Base-by-base conservation (phyloP, 129 eudicot genomes). In the Flaveria bidentis region DNA sequence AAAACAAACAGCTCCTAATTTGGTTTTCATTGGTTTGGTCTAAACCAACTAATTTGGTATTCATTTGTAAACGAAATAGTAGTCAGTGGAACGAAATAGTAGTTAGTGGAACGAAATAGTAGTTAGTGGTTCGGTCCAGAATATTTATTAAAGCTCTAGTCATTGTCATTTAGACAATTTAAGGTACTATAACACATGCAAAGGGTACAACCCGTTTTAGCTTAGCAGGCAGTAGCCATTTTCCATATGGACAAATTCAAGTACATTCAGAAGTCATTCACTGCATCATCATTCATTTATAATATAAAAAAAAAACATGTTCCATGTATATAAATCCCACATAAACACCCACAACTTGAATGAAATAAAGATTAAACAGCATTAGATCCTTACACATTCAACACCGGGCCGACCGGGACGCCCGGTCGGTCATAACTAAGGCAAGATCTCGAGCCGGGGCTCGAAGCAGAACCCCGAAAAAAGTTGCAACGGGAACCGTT, bases 381-480 rank as follows among this genome's bases (percentile, higher is more conserved):
- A 36, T 13, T 9, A 69, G 62, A 62, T 39, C 57, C 82, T 50
- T 72, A 67, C 69, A 1, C 44, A 18, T 65, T 50, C 65, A 14
- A 67, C 14, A 36, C 39, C 18, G 22, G 42, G 17, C 18, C 30
- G 25, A 2, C 33, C 4, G 33, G 33, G 33, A 28, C 36, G 9
- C n/a, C 22, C 15, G 15, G 45, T 9, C 15, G 16, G 42, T 33
- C 22, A 15, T 6, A 6, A 70, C 62, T 72, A 93, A 2, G 99
- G 96, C 17, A 84, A 77, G 71, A 86, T 86, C 56, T 87, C 99
- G 23, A 95, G 96, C 68, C 97, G 80, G 4, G 99, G 97, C 60
- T 95, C 96, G 12, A 91, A 95, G 86, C 99, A 87, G 73, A 95
- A 95, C 18, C 99, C 99, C n/a, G 94, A 84, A 67, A 95, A 95